Conservation (phyloP, 768 basidiomycete species). For the Boletus rufocinnamomeus region DNA sequence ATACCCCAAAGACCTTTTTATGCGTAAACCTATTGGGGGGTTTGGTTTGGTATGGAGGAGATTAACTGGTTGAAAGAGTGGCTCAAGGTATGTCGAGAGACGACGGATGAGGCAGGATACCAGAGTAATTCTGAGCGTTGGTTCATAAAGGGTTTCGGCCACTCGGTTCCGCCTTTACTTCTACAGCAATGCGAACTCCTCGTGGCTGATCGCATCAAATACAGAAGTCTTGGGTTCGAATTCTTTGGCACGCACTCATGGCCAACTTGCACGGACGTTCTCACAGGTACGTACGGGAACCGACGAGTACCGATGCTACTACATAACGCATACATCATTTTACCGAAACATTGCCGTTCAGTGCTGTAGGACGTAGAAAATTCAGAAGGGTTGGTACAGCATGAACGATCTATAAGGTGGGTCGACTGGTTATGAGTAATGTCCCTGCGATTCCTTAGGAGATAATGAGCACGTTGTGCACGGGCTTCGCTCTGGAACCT, state of each 20-base stretch:
- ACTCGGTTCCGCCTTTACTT: background rate
- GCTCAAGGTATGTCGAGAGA: background rate
- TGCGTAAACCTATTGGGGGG: too few species aligned
- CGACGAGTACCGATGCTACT: background rate
- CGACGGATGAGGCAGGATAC: background rate
- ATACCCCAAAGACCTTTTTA: too few species aligned
- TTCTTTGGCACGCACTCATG: background rate
- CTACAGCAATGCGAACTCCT: background rate
- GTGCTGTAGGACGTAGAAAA: background rate
- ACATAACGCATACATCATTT: background rate
- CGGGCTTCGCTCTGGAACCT: background rate
- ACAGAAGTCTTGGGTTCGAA: background rate
- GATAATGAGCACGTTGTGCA: background rate
- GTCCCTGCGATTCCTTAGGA: background rate
- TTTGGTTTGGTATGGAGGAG: too few species aligned
- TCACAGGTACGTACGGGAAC: background rate
- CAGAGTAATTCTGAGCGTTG: background rate
- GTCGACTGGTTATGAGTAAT: background rate
- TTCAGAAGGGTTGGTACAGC: background rate
- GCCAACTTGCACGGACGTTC: background rate
- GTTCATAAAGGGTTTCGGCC: background rate
- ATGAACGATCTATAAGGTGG: background rate
- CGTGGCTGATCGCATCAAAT: background rate
- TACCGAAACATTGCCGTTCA: background rate
- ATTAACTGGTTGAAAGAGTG: too few species aligned